Evolutionary conservation across 345 rosid genomes (phyloP).

Genomic region (Mercurialis annua): DNA sequence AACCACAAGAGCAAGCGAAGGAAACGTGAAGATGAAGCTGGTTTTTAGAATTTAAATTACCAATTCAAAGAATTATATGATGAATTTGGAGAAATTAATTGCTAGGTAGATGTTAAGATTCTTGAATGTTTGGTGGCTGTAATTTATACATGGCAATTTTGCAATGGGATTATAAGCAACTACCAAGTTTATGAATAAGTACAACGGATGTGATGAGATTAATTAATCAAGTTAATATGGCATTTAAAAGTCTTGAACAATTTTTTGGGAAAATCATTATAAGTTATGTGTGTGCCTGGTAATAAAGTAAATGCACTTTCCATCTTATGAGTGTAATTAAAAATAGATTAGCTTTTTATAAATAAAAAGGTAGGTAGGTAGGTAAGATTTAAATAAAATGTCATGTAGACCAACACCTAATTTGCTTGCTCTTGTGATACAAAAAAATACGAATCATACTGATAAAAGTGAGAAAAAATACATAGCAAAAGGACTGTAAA

Average conservation of each 20-base stretch:
- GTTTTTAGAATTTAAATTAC: slow-evolving; percentile 9
- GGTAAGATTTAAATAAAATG: too few relatives aligned
- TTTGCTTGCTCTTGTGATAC: too few relatives aligned
- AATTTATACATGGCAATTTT: too few relatives aligned
- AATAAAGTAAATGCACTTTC: too few relatives aligned
- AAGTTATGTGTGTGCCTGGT: too few relatives aligned
- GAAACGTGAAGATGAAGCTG: slow-evolving; percentile 33
- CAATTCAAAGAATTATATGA: slow-evolving; percentile 26
- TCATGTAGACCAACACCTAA: too few relatives aligned
- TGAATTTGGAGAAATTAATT: slow-evolving; percentile 18
- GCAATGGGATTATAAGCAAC: background rate
- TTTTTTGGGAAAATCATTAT: background rate
- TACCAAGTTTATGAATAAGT: background rate
- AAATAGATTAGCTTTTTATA: too few relatives aligned
- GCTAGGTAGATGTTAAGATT: slow-evolving; percentile 1
- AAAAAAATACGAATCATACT: too few relatives aligned
- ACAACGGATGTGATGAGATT: slow-evolving; percentile 1
- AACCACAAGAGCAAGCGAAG: slow-evolving; percentile 33
- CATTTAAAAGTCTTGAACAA: background rate
- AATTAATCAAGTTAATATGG: background rate
- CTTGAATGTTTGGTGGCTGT: background rate
- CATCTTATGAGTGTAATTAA: too few relatives aligned
- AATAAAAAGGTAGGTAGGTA: too few relatives aligned
- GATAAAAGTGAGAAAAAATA: too few relatives aligned
- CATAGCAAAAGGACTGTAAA: too few relatives aligned